Evolutionary conservation across 306 rosid genomes (phyloP), one percentile per base, ranked within the genome.

Genomic region (Acacia melanoxylon): DNA sequence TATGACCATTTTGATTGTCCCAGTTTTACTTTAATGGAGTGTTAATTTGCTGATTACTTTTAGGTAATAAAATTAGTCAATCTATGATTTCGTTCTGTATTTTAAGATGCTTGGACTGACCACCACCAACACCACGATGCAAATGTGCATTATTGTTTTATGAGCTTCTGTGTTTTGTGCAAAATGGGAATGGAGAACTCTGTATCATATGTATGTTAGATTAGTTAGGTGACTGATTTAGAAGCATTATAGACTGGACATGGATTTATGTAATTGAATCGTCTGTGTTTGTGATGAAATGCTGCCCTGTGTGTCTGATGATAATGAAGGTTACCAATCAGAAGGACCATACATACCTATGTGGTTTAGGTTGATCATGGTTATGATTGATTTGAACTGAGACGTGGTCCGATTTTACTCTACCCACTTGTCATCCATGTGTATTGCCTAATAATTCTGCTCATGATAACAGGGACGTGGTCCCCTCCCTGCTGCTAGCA

Each of bases 381-480:
- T 71, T 84, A 19, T 72, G 15, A 29, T 56, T 14, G 25, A 49
- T 17, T 51, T 71, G 52, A 31, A 27, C 54, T 51, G 29, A 33
- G 44, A 54, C 4, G 6, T 24, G 16, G 25, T 35, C 24, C 31
- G 29, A 15, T 61, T 78, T 73, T 35, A 37, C 27, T 27, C 59
- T n/a, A 31, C n/a, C 63, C n/a, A 13, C 17, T 49, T 59, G 35
- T 62, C 37, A 52, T 65, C 31, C 12, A 24, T 14, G 17, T 49
- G 12, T 56, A 46, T 75, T 48, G 49, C 69, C 40, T 35, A 42
- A 37, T 89, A 67, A 22, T 76, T 56, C 51, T 76, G 44, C 68
- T 67, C 46, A 25, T 20, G 78, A 68, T 82, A 11, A 71, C 78
- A 95, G 98, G 99, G 93, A 85, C 92, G 89, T 27, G 90, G 81